Conservation (phyloP, 2,329 filamentous ascomycete genomes). For the Fusarium goolgardi region DNA sequence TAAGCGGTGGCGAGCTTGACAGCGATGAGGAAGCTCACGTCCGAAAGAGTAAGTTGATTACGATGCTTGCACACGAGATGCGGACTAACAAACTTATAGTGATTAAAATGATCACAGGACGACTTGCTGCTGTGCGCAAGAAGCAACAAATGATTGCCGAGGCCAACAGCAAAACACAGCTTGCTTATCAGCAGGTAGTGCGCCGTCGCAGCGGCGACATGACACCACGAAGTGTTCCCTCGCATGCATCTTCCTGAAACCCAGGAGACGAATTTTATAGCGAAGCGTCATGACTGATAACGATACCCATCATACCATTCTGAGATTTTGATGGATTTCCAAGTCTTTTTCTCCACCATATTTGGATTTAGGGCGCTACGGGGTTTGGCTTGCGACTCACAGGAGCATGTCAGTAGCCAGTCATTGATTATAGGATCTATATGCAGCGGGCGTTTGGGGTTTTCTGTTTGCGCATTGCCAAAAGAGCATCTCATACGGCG, state of each 20-base stretch:
- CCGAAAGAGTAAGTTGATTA: constrained; percentile 70
- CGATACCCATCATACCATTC: constrained; percentile 41
- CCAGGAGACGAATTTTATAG: constrained; percentile 11
- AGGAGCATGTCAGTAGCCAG: constrained; percentile 46
- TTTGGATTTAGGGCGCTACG: constrained; percentile 41
- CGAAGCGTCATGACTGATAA: constrained; percentile 31
- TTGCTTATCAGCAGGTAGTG: constrained; percentile 56
- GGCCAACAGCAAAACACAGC: constrained; percentile 62
- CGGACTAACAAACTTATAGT: constrained; percentile 57
- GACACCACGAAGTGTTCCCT: constrained; percentile 65
- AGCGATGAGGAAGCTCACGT: constrained; percentile 79
- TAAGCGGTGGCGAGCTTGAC: constrained; percentile 64
- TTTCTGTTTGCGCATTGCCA: constrained; percentile 31
- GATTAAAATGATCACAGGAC: constrained; percentile 71
- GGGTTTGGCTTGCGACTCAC: constrained; percentile 42
- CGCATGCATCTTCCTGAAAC: constrained; percentile 55
- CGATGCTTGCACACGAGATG: neutral
- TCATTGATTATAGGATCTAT: constrained; percentile 34
- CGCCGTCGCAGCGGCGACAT: constrained; percentile 67
- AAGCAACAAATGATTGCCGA: constrained; percentile 72
- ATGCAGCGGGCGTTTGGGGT: constrained; percentile 45
- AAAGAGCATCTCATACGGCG: constrained; percentile 45
- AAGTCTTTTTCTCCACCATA: constrained; percentile 39
- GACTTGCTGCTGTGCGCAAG: constrained; percentile 67
- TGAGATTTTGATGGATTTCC: constrained; percentile 37